Evolutionary conservation across 768 basidiomycete species (phyloP).

Genomic region (Floccularia luteovirens): DNA sequence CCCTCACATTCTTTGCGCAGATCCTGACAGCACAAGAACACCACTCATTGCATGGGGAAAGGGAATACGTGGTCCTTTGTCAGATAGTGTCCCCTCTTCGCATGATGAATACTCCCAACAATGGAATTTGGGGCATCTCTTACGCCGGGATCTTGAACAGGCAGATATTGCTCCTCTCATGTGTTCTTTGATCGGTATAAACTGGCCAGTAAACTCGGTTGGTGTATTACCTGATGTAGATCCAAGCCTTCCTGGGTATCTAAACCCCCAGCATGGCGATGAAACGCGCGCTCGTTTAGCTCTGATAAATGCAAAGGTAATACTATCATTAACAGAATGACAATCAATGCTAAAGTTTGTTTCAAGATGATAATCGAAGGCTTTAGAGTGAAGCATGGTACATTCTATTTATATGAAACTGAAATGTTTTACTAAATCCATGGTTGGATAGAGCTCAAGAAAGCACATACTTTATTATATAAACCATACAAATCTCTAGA

Average conservation of each 20-base stretch:
- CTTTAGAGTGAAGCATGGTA: conserved; percentile 72
- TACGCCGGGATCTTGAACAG: conserved; percentile 73
- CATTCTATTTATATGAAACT: neutral
- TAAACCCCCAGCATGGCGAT: conserved; percentile 38
- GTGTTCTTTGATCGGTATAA: conserved; percentile 61
- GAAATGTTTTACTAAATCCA: conserved; percentile 2
- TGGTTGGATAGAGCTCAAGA: conserved; percentile 53
- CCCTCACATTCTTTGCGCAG: conserved; percentile 23
- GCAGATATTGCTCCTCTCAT: conserved; percentile 78
- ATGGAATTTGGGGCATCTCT: conserved; percentile 53
- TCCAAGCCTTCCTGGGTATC: conserved; percentile 49
- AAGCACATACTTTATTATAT: conserved; percentile 49
- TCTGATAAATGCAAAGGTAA: conserved; percentile 58
- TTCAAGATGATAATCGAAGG: conserved; percentile 63
- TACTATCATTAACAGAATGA: neutral
- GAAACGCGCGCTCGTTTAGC: conserved; percentile 44
- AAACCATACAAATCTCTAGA: conserved; percentile 50
- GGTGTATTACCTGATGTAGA: conserved; percentile 77
- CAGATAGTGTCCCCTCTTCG: conserved; percentile 46
- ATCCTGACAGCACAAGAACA: conserved; percentile 84
- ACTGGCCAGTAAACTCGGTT: conserved; percentile 79
- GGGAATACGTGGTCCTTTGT: conserved; percentile 65
- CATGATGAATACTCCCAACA: conserved; percentile 64
- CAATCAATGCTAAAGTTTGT: neutral
- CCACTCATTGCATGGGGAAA: conserved; percentile 80